Percentiles rank a stretch among this genome's conserved stretches.
Evolutionary conservation across 1,284 basidiomycete species (phyloP).

Genomic region (Erythrobasidium hasegawianum): DNA sequence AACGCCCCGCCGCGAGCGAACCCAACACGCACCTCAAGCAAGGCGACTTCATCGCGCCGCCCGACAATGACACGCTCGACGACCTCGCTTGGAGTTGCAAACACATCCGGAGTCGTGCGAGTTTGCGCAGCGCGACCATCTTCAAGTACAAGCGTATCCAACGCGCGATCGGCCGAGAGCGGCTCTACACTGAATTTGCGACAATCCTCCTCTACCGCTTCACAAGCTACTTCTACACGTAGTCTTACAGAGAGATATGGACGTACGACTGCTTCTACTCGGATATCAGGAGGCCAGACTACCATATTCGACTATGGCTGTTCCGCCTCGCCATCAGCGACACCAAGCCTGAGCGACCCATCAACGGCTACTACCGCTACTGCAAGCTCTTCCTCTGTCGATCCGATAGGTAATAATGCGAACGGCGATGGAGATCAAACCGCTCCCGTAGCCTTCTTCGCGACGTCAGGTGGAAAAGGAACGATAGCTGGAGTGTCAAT

Average conservation of each 20-base stretch:
- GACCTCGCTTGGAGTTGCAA: background rate
- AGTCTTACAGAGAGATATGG: too few species aligned
- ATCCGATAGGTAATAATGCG: background rate
- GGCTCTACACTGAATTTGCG: background rate
- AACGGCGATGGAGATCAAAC: background rate
- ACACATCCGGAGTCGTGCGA: background rate
- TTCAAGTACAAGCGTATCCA: background rate
- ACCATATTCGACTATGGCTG: background rate
- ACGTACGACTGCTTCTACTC: background rate
- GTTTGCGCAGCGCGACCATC: background rate
- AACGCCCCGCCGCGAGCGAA: too few species aligned
- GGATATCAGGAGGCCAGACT: background rate
- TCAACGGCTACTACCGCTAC: background rate
- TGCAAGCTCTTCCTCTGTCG: background rate
- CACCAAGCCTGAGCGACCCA: background rate
- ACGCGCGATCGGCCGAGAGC: background rate
- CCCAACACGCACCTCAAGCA: background rate
- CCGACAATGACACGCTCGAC: background rate
- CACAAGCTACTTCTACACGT: background rate
- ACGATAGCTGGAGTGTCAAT: conserved; percentile 24
- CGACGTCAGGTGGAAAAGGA: conserved; percentile 27
- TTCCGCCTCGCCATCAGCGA: background rate
- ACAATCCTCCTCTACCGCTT: background rate
- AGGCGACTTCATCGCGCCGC: background rate
- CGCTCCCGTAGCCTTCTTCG: conserved; percentile 9